phyloP scores from a whole-genome alignment of 1,284 basidiomycete genomes.

The Kwoniella shivajii region DNA sequence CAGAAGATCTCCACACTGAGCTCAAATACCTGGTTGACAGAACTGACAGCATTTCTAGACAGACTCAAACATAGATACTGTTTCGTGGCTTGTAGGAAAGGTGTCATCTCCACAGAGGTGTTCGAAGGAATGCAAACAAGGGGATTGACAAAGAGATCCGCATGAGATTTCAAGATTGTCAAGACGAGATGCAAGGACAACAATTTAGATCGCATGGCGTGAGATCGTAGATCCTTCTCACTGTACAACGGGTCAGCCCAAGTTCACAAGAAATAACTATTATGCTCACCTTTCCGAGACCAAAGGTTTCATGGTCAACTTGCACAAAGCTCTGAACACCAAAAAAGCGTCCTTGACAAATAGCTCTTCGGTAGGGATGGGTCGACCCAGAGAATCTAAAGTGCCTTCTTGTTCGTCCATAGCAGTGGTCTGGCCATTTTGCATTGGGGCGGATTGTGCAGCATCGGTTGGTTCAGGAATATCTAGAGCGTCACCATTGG shows the following conservation, averaged over 20 bases:
- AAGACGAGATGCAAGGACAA: conserved; percentile 90
- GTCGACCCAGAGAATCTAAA: conserved; percentile 40
- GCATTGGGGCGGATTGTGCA: conserved; percentile 4
- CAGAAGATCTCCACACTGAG: conserved; percentile 98
- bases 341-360: conserved; percentile 96
- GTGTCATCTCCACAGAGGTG: conserved; percentile 78
- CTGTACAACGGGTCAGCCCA: conserved; percentile 54
- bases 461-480: conserved; percentile 21
- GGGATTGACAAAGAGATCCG: conserved; percentile 83
- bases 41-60: conserved; percentile 92
- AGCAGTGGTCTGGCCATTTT: neutral
- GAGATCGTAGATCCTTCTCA: conserved; percentile 88
- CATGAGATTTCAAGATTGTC: conserved; percentile 87
- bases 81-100: conserved; percentile 87
- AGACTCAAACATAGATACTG: conserved; percentile 93
- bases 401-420: conserved; percentile 36
- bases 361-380: conserved; percentile 64
- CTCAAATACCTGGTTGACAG: conserved; percentile 96
- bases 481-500: conserved; percentile 46
- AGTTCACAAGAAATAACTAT: too few species aligned
- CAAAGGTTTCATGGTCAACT: conserved; percentile 95
- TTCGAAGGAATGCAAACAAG: conserved; percentile 83
- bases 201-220: conserved; percentile 93
- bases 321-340: conserved; percentile 92
- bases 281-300: conserved; percentile 84